Base-by-base conservation (phyloP, 768 basidiomycete genomes). In the Paxillus ammoniavirescens region DNA sequence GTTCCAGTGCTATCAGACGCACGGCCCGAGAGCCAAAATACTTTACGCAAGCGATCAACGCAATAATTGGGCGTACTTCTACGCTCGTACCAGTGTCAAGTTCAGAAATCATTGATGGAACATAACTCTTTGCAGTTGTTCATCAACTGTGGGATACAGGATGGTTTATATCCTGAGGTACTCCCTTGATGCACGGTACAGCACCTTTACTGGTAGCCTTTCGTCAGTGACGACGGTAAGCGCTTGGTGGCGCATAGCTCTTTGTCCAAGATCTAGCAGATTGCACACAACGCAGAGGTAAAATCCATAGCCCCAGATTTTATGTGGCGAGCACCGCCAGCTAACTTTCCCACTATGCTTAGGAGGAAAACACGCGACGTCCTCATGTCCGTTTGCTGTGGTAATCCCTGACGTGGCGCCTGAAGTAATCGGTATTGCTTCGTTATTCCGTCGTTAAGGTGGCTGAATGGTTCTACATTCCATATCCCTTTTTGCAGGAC, bases 341-440 rank as follows among this genome's bases (percentile, higher is more conserved):
- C n/a, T 17, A 35, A 42, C 35, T 46, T 40, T 56, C 50, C 42
- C 40, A 23, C 26, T 47, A 8, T 28, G 17, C 18, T 52, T 31
- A 37, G 37, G 47, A 41, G 37, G 26, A 30, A 37, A 38, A 57
- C 70, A 72, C 58, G 66, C 62, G 62, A 56, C 26, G 38, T 8
- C 70, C 70, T 68, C 70, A 59, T 68, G 70, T 41, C 30, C 30
- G 13, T 46, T 26, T 35, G 26, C 52, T 60, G 58, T 49, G 50
- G 59, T 5, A 57, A 47, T 28, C 37, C 28, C 54, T 63, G 50
- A 42, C 52, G 42, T 49, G 60, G n/a, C 35, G 41, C 26, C 26
- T 26, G 36, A 50, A 36, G 55, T 18, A n/a, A 49, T 53, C 47
- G 18, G 42, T 12, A 26, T 33, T 41, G 47, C 42, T 37, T 30